phyloP scores from a whole-genome alignment of 2,329 filamentous ascomycete species.

The Fusarium sp. region DNA sequence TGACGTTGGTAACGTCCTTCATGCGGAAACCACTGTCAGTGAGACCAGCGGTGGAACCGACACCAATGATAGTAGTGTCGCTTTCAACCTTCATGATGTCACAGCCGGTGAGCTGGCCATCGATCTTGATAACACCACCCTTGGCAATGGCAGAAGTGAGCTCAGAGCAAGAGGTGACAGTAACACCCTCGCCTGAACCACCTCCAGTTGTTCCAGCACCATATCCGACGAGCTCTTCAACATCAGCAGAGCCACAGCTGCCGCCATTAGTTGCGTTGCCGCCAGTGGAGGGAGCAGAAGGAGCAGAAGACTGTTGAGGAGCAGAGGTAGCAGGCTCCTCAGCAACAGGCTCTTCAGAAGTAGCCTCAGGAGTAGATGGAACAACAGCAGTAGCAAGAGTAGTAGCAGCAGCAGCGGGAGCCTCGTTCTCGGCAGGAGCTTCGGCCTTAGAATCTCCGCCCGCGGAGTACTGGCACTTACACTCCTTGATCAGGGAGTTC shows the following conservation, averaged over 20 bases:
- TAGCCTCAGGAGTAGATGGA: conserved; percentile 14
- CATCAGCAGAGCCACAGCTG: conserved; percentile 37
- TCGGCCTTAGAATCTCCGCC: conserved; percentile 35
- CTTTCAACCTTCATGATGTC: conserved; percentile 60
- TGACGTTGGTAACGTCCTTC: conserved; percentile 63
- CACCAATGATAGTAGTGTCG: conserved; percentile 65
- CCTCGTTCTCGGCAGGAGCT: conserved; percentile 16
- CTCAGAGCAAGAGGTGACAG: conserved; percentile 61
- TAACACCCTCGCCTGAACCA: conserved; percentile 59
- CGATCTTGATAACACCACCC: conserved; percentile 61
- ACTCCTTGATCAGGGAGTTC: conserved; percentile 53
- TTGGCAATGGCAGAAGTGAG: conserved; percentile 56
- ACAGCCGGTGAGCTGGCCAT: conserved; percentile 57
- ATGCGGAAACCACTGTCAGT: conserved; percentile 61
- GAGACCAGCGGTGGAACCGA: conserved; percentile 57
- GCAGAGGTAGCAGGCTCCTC: background rate
- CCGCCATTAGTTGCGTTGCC: conserved; percentile 18
- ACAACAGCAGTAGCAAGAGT: conserved; percentile 39
- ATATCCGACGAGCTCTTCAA: conserved; percentile 48
- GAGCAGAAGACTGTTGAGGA: conserved; percentile 1
- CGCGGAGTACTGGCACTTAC: conserved; percentile 49
- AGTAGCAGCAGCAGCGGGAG: conserved; percentile 18
- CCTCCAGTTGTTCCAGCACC: conserved; percentile 62
- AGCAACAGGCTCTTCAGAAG: background rate
- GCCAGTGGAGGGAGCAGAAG: conserved; percentile 6